Base-by-base conservation (phyloP, 306 rosid genomes). In the Echinosophora koreensis region DNA sequence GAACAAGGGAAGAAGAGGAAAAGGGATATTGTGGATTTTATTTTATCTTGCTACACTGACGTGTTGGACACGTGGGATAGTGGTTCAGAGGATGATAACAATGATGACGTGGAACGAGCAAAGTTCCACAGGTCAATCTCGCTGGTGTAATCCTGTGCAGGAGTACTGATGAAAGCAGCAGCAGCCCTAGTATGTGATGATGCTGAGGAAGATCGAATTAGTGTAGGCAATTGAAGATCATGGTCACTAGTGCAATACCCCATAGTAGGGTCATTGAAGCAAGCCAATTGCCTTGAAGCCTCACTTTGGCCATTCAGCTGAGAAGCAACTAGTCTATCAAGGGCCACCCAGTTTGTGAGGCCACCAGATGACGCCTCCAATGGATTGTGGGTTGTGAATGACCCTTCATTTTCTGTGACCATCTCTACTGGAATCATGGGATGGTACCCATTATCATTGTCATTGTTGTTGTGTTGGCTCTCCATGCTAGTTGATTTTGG, bases 241-340 rank as follows among this genome's bases (percentile, higher is more conserved):
- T 82, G 82, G 3, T 82, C 76, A 42, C 59, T 74, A 5, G 61
- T 72, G 76, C 80, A 69, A 34, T 71, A 84, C 2, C 28, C 66
- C 64, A 78, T 73, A 17, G 78, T 76, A 79, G 90, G 91, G 80
- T 88, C 89, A 42, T 57, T 75, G 77, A 88, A 91, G 56, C 90
- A 76, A 4, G 85, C 79, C 42, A 88, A 47, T 69, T 80, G 86
- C 84, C 88, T 79, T n/a, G 90, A 81, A 50, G 81, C 8, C 44
- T 86, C 89, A 1, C 78, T 77, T 49, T 87, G 90, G 34, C 95
- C 94, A 68, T 92, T 95, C 4, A 92, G 86, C 44, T 92, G 98
- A 7, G 91, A 92, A 2, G 97, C 98, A 4, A 92, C 95, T 0
- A 95, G 84, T n/a, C 93, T 86, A 76, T 95, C 98, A 27, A 95